phyloP scores from a whole-genome alignment of 345 rosid species.

The Erysimum cheiranthoides region DNA sequence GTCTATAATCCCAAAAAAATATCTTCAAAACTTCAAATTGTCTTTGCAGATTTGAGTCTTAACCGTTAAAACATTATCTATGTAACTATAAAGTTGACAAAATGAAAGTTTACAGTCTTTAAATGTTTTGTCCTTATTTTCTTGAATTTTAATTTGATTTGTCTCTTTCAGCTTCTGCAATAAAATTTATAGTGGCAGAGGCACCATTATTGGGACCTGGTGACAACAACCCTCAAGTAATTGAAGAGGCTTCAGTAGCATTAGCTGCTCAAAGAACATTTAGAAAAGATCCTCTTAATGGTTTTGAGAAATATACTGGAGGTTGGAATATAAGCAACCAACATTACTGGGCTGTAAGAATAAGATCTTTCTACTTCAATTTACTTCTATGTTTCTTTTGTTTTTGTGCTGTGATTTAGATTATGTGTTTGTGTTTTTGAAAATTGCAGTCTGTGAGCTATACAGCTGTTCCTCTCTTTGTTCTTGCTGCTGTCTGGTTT shows the following conservation, averaged over 20 bases:
- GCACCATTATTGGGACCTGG: conserved; percentile 57
- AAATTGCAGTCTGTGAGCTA: conserved; percentile 82
- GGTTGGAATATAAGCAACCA: conserved; percentile 87
- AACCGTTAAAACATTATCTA: neutral
- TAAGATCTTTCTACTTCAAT: neutral
- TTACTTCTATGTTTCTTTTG: neutral
- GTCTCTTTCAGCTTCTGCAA: conserved; percentile 28
- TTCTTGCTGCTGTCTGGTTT: conserved; percentile 73
- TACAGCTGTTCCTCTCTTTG: conserved; percentile 79
- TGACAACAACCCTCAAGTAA: conserved; percentile 43
- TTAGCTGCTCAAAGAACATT: conserved; percentile 80
- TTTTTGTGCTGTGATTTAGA: conserved; percentile 9
- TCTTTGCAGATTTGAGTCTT: neutral
- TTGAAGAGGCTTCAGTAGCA: conserved; percentile 50
- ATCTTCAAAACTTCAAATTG: neutral
- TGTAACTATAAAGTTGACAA: conserved; percentile 14
- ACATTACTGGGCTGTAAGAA: conserved; percentile 98
- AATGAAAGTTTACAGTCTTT: conserved; percentile 15
- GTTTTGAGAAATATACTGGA: conserved; percentile 71
- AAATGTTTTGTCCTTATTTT: neutral
- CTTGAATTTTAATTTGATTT: conserved; percentile 30
- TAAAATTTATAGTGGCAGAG: conserved; percentile 58
- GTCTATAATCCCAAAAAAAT: neutral
- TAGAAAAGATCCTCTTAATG: conserved; percentile 86
- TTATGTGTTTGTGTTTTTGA: conserved; percentile 32